phyloP scores from a whole-genome alignment of 179 eudicot species.

The Camellia oleifera region DNA sequence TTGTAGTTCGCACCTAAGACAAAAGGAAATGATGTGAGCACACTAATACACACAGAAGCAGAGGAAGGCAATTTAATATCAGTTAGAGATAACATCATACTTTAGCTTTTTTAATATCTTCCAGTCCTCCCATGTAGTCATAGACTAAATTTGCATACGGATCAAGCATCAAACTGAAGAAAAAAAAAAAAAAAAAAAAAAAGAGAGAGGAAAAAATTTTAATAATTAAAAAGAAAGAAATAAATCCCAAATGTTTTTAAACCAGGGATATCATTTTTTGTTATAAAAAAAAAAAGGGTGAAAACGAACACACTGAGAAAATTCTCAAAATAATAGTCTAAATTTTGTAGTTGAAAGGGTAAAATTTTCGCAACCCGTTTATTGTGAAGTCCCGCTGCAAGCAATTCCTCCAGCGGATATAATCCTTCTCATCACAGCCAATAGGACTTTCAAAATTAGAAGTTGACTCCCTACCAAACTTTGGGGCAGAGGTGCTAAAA shows the following conservation, averaged over 20 bases:
- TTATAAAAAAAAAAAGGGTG: not conserved
- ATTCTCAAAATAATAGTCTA: conserved; percentile 16
- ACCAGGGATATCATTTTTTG: not conserved
- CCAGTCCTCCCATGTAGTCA: conserved; percentile 78
- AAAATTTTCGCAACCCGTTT: conserved; percentile 65
- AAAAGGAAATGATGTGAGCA: conserved; percentile 20
- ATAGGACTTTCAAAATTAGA: conserved; percentile 31
- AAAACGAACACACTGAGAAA: not conserved
- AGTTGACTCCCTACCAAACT: conserved; percentile 26
- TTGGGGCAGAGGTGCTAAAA: conserved; percentile 55
- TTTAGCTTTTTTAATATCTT: conserved; percentile 73
- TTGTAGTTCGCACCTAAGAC: conserved; percentile 64
- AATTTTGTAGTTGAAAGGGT: conserved; percentile 35
- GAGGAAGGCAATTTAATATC: not conserved
- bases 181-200: not conserved
- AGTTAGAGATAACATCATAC: conserved; percentile 43
- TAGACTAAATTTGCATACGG: conserved; percentile 70
- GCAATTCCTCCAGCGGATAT: conserved; percentile 83
- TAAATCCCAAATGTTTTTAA: not conserved
- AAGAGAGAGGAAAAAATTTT: not conserved
- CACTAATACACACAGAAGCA: not conserved
- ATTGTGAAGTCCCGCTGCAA: conserved; percentile 85
- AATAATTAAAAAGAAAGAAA: no score
- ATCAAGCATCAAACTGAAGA: conserved; percentile 87
- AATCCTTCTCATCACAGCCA: conserved; percentile 53